These are phyloP conservation scores for Lablab purpureus DNA, from an alignment of 306 rosid species.

Conservation along the genomic window DNA sequence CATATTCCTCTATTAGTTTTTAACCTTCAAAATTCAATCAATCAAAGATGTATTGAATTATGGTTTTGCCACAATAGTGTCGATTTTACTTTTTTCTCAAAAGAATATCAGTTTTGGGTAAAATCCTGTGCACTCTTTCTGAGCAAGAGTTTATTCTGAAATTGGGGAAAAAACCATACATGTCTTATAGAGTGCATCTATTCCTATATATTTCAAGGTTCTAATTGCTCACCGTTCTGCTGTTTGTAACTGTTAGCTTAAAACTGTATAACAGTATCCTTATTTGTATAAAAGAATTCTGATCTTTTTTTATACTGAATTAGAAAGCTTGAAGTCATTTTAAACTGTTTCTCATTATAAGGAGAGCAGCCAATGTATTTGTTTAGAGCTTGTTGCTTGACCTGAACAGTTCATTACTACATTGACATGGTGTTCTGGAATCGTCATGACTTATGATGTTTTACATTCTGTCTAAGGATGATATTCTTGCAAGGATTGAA, in stretches of 20 bases:
- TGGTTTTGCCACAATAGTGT: not conserved
- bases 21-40: not conserved
- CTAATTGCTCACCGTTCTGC: conserved; percentile 14
- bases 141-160: not conserved
- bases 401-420: not conserved
- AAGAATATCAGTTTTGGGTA: not conserved
- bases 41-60: not conserved
- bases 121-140: conserved; percentile 4
- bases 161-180: not conserved
- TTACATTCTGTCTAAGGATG: conserved; percentile 63
- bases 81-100: not conserved
- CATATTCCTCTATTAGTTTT: not conserved
- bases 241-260: conserved; percentile 18
- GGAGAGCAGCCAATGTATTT: conserved; percentile 22
- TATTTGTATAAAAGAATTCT: conserved; percentile 5
- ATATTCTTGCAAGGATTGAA: conserved; percentile 72
- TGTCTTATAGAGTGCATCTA: not conserved
- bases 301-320: conserved; percentile 25
- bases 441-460: conserved; percentile 8
- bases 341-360: not conserved
- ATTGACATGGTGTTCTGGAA: conserved; percentile 20
- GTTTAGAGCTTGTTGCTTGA: conserved; percentile 38
- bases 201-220: conserved; percentile 5
- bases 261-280: not conserved
- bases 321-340: conserved; percentile 3